Percentiles rank a stretch among this genome's conserved stretches.
Conservation (phyloP, 179 eudicot species). For the Patellifolia procumbens region DNA sequence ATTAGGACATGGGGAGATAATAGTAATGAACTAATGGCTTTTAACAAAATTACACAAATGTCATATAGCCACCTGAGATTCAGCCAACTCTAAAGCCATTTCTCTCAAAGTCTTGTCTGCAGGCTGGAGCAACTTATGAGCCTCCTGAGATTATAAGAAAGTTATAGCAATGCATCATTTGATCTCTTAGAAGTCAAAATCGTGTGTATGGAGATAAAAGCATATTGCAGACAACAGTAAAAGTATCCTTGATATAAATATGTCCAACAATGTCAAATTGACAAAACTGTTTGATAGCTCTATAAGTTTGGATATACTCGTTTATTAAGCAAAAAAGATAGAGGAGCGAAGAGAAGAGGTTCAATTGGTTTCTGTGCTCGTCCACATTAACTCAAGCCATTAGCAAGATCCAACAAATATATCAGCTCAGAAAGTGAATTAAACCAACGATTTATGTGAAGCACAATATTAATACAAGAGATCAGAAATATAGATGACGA, state of each 20-base stretch:
- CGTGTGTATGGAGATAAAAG: slow-evolving; percentile 1
- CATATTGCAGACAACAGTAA: not conserved
- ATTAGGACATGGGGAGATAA: too few relatives aligned
- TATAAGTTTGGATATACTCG: not conserved
- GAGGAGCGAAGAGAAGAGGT: not conserved
- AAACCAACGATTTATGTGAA: not conserved
- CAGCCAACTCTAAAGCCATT: slow-evolving; percentile 92
- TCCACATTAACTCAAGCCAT: not conserved
- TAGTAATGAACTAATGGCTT: not conserved
- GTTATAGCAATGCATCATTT: not conserved
- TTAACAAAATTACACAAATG: not conserved
- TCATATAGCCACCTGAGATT: slow-evolving; percentile 61
- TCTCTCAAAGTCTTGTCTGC: slow-evolving; percentile 76
- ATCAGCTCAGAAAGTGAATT: not conserved
- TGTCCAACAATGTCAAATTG: not conserved
- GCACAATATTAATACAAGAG: not conserved
- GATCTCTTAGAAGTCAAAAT: slow-evolving; percentile 10
- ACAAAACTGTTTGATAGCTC: not conserved
- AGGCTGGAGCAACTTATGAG: slow-evolving; percentile 84
- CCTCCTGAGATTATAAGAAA: slow-evolving; percentile 59
- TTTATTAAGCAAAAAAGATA: not conserved
- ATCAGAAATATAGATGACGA: not conserved
- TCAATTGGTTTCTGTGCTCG: not conserved
- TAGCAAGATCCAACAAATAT: not conserved
- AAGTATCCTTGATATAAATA: not conserved